These are phyloP conservation scores for Glomus cerebriforme DNA, from an alignment of 192 early-diverging fungal species.

Conservation along the genomic window DNA sequence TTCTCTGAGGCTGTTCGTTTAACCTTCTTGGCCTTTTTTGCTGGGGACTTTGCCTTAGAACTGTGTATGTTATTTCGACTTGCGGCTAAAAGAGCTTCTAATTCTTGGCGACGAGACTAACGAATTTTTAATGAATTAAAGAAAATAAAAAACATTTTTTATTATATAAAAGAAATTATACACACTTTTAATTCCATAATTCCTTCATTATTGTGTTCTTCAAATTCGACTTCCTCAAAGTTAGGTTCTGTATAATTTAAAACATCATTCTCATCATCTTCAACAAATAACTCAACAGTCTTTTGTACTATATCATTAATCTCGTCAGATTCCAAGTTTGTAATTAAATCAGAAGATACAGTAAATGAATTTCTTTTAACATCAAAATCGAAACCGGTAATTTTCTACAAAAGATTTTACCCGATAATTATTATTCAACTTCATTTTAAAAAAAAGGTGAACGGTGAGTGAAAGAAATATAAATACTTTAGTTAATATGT, in stretches of 20 bases:
- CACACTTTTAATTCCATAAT: constrained; percentile 29
- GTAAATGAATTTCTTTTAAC: neutral
- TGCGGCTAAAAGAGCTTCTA: constrained; percentile 7
- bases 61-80: neutral
- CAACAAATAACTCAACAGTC: neutral
- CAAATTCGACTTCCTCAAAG: neutral
- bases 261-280: neutral
- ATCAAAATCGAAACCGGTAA: constrained; percentile 18
- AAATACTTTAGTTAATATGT: constrained; percentile 41
- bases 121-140: neutral
- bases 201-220: neutral
- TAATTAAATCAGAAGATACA: neutral
- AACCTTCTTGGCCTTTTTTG: constrained; percentile 10
- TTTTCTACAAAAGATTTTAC: neutral
- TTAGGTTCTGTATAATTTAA: neutral
- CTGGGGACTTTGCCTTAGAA: constrained; percentile 20
- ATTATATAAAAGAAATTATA: neutral
- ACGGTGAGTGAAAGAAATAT: neutral
- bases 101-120: constrained; percentile 17
- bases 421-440: neutral
- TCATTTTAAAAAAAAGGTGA: neutral
- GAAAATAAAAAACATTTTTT: neutral
- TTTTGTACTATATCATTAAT: neutral
- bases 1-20: constrained; percentile 9
- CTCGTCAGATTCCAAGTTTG: neutral